Base-by-base conservation (phyloP, 2,329 filamentous ascomycete genomes). In the Fusarium begoniae region DNA sequence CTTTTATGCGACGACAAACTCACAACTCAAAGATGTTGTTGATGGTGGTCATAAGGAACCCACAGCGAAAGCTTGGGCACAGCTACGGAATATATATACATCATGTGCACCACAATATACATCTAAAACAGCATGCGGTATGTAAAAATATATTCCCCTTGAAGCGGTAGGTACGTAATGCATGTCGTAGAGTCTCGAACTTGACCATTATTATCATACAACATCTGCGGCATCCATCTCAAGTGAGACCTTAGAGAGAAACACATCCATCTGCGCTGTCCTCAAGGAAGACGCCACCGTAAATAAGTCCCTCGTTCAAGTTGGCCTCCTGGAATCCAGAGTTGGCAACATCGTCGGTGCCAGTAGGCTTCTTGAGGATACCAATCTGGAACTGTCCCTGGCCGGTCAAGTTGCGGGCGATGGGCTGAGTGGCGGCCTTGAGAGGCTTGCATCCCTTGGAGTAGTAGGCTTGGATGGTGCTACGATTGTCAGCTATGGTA, bases 341-440 rank as follows among this genome's bases (percentile, higher is more conserved):
- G 77, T 85, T 85, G 50, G 83, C 83, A 44, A 88, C 83, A 74
- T 89, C 85, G 51, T 74, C 78, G 38, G 80, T 81, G 61, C 87
- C 83, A 54, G 87, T 84, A 11, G 87, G 85, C 84, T 91, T 91
- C 85, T 91, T 91, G 66, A 92, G 82, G 3, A 91, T 78, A 41
- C 90, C 90, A 58, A 91, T 86, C 78, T 92, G 90, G 79, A 86
- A 90, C 78, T 91, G 89, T 28, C 90, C 90, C 62, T 87, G 85
- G 10, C 90, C 90, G 45, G 84, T 70, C 59, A 70, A 83, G 63
- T 90, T 83, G 73, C 90, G 84, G 73, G 89, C 89, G 45, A 87
- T 75, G 1, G 85, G 81, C 24, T 82, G 79, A 2, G 85, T 88
- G n/a, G 87, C 85, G 4, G 82, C 78, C 38, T 83, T 80, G 37